phyloP scores from a whole-genome alignment of 78 protist species.

The Dictyostelium firmibasis region DNA sequence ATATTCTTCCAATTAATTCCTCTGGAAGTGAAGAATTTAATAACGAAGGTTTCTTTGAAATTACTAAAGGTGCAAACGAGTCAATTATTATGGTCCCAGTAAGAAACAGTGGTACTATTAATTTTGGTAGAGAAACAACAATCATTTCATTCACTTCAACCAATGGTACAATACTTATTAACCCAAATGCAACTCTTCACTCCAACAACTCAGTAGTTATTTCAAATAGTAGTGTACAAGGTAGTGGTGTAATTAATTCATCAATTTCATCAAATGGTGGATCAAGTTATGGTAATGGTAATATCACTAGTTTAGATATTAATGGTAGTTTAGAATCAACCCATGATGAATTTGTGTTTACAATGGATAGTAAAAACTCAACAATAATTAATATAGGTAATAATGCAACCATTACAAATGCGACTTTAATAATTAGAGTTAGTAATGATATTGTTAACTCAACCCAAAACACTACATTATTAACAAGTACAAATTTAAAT shows the following conservation, averaged over 20 bases:
- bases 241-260: background rate
- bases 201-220: background rate
- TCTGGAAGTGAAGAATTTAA: background rate
- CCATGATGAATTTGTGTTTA: background rate
- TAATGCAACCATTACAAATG: background rate
- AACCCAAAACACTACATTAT: background rate
- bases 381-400: background rate
- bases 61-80: background rate
- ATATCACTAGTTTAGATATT: background rate
- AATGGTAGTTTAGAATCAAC: background rate
- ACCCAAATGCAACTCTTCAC: background rate
- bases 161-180: background rate
- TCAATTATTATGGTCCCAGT: background rate
- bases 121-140: background rate
- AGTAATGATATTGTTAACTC: background rate
- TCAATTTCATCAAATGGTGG: background rate
- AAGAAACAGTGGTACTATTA: background rate
- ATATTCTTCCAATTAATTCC: background rate
- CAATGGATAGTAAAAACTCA: background rate
- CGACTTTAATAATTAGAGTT: background rate
- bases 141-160: background rate
- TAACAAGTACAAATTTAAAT: background rate
- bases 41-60: background rate
- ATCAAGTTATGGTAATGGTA: background rate
- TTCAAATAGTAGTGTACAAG: background rate